Evolutionary conservation across 2,329 filamentous ascomycete genomes (phyloP), one percentile per base, ranked within the genome.

Genomic region (Xylaria arbuscula): DNA sequence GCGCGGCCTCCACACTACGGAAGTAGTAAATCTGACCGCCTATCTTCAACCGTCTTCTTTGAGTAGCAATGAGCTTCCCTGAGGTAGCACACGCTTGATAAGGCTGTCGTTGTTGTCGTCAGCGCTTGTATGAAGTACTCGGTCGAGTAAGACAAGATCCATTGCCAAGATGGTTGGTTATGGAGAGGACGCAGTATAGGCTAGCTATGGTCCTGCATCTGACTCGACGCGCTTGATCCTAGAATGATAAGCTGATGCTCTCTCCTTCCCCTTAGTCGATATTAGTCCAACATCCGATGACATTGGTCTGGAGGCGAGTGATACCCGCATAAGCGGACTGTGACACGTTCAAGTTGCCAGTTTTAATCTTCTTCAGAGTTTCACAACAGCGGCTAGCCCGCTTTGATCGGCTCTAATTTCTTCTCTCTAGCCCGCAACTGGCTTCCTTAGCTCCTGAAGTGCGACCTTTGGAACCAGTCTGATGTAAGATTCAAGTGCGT

Each of bases 371-470:
- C n/a, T 15, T n/a, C 5, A 17, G 28, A 3, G 22, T 54, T 54
- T 48, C 54, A 45, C 36, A 15, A 36, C 11, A 17, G 48, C 24
- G 59, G 48, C 10, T 54, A 45, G 53, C 47, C 47, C 47, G 58
- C 45, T 15, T 28, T 28, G 3, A 15, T 42, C 36, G 22, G 34
- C 22, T 45, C 10, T 28, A 5, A 28, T 3, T 40, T 1, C 15
- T 13, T 8, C 19, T 50, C 10, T 53, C n/a, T 51, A 1, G 9
- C 17, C 19, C 7, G n/a, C 24, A n/a, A 7, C 13, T n/a, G 42
- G 42, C 11, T 55, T 42, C 17, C 50, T 8, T 22, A 10, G 1
- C 40, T 28, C n/a, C 19, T 38, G 2, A 38, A 47, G 17, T 56
- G 40, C 3, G 5, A 36, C 38, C 17, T n/a, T 6, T 9, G 24